Evolutionary conservation across 129 eudicot genomes (phyloP).

Genomic region (Chrysanthemum seticuspe): DNA sequence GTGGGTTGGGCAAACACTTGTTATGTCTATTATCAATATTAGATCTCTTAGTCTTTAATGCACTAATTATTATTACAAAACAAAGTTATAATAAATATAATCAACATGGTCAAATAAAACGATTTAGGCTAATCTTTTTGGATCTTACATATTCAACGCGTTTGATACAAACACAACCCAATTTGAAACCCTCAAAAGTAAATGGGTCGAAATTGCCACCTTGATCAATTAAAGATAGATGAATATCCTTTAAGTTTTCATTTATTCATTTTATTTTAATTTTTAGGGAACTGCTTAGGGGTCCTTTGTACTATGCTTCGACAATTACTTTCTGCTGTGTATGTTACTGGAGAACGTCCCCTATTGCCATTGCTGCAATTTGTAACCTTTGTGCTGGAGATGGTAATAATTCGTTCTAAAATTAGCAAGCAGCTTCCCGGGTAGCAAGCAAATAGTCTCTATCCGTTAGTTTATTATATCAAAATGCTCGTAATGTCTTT

Average conservation of each 20-base stretch:
- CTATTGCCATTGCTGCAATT: conserved; percentile 70
- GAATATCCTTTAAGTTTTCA: neutral
- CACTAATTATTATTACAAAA: too few relatives aligned
- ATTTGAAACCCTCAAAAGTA: neutral
- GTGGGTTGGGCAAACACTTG: too few relatives aligned
- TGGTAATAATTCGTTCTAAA: conserved; percentile 39
- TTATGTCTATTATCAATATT: too few relatives aligned
- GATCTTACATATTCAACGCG: too few relatives aligned
- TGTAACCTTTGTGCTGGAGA: conserved; percentile 98
- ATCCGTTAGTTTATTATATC: neutral
- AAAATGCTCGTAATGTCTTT: neutral
- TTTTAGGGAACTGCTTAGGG: conserved; percentile 75
- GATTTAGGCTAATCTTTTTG: too few relatives aligned
- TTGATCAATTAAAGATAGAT: neutral
- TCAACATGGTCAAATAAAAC: too few relatives aligned
- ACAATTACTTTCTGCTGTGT: conserved; percentile 69
- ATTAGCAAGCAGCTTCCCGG: neutral
- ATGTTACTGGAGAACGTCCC: conserved; percentile 79
- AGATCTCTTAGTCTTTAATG: too few relatives aligned
- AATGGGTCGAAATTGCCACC: neutral
- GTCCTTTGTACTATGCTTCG: conserved; percentile 74
- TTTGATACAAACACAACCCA: conserved; percentile 1
- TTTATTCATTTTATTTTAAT: conserved; percentile 14
- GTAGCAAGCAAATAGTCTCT: neutral
- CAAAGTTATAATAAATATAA: too few relatives aligned